Evolutionary conservation across 1,284 basidiomycete genomes (phyloP).

Genomic region (Papiliotrema fonsecae): DNA sequence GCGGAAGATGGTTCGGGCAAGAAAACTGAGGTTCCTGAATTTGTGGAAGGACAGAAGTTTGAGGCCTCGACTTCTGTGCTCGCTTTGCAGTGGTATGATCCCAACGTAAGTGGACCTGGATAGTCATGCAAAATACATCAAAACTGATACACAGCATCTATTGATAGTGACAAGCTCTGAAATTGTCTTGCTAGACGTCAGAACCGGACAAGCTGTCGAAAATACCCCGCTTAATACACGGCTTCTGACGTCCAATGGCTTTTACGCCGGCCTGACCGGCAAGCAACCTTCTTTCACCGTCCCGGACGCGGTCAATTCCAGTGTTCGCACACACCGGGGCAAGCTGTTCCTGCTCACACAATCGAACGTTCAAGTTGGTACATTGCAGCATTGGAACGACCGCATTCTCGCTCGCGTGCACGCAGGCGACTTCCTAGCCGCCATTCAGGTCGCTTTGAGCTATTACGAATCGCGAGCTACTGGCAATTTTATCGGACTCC

Average conservation of each 20-base stretch:
- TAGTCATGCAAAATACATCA: conserved; percentile 29
- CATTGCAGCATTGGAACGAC: conserved; percentile 92
- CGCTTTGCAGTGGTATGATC: conserved; percentile 51
- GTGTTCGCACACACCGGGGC: conserved; percentile 76
- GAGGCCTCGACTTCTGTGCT: conserved; percentile 42
- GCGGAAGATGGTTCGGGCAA: conserved; percentile 5
- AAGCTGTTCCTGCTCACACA: conserved; percentile 74
- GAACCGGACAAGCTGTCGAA: conserved; percentile 43
- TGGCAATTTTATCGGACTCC: conserved; percentile 86
- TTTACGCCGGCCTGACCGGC: conserved; percentile 14
- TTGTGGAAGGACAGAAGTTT: conserved; percentile 42
- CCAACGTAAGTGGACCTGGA: conserved; percentile 46
- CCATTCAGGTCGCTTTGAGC: conserved; percentile 76
- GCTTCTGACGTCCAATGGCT: conserved; percentile 38
- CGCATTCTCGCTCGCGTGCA: conserved; percentile 79
- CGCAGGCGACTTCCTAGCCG: conserved; percentile 79
- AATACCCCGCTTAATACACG: conserved; percentile 35
- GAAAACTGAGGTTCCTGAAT: conserved; percentile 28
- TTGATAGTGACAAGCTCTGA: conserved; percentile 55
- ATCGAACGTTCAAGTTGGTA: conserved; percentile 69
- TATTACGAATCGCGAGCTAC: conserved; percentile 78
- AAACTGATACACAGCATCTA: conserved; percentile 55
- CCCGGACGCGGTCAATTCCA: conserved; percentile 56
- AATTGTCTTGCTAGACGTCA: conserved; percentile 68
- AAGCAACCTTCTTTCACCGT: background rate